These are phyloP conservation scores for Tylopilus vinaceipallidus DNA, from an alignment of 768 basidiomycete genomes.

Conservation along the genomic window DNA sequence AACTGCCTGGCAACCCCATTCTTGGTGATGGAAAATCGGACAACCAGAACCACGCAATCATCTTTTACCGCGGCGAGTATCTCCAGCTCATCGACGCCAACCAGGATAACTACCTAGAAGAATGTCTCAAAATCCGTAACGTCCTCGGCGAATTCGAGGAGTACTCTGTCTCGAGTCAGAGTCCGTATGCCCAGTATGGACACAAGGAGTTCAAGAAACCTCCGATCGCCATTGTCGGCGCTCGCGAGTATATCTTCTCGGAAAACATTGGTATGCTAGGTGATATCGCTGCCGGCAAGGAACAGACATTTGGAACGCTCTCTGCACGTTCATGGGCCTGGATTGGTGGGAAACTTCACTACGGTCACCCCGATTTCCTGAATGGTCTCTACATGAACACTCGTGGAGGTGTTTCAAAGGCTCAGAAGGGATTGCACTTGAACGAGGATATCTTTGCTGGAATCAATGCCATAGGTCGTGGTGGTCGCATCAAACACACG, in stretches of 20 bases:
- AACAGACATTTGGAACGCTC: conserved; percentile 98
- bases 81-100: conserved; percentile 99
- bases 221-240: conserved; percentile 96
- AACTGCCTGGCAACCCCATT: conserved; percentile 98
- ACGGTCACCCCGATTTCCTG: conserved; percentile 99
- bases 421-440: conserved; percentile 97
- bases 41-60: conserved; percentile 99
- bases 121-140: conserved; percentile 98
- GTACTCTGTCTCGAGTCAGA: conserved; percentile 79
- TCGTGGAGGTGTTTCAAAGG: conserved; percentile 97
- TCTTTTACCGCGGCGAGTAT: conserved; percentile 99
- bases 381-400: conserved; percentile 98
- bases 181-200: conserved; percentile 89
- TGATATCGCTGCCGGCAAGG: conserved; percentile 97
- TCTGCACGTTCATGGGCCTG: conserved; percentile 94
- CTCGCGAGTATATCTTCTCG: conserved; percentile 99
- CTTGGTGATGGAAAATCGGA: conserved; percentile 99
- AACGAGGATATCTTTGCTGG: conserved; percentile 99
- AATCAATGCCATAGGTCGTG: conserved; percentile 97
- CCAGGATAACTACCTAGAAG: conserved; percentile 99
- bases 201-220: conserved; percentile 84
- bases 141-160: conserved; percentile 98
- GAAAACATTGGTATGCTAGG: conserved; percentile 99
- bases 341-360: conserved; percentile 98
- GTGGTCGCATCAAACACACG: conserved; percentile 96